Evolutionary conservation across 2,329 filamentous ascomycete genomes (phyloP), one percentile per base, ranked within the genome.

Genomic region (Aspergillus amoenus): DNA sequence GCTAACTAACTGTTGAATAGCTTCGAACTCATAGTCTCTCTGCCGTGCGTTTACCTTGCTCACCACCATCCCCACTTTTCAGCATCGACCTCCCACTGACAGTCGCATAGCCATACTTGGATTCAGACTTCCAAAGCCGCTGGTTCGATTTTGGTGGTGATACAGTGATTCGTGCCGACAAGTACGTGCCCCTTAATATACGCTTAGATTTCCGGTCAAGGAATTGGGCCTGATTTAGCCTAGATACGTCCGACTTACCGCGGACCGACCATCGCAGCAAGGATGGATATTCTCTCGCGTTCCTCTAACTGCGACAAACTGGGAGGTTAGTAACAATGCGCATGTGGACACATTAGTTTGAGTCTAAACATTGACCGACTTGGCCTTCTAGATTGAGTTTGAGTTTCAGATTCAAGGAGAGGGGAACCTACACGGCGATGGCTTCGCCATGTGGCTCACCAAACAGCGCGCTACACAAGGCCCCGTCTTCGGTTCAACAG

Each of bases 121-220:
- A 99, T 79, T 94, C 92, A 60, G 94, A 97, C 76, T 93, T 97
- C 88, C 90, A 95, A 79, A 96, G 91, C 79, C 88, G 94, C 73
- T 99, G 94, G 93, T 99, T 93, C 78, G 94, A 99, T 79, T 99
- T 95, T 84, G 94, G 94, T 73, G 94, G 93, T 72, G 92, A 96
- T 79, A 91, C 93, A 41, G 88, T 99, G 68, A 84, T 97, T 69
- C 82, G 86, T 64, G 83, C 85, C 61, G 86, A 89, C 70, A 82
- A 84, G 79, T 82, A 72, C 58, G 55, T 59, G 61, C 56, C 12
- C 43, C 46, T 45, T 45, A 21, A 37, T 18, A 32, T 11, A 39
- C 37, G 3, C 15, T 17, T 37, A 45, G 34, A 37, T 21, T 22
- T 7, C 12, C 8, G 5, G 18, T 17, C 18, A 15, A 41, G 40